Evolutionary conservation across 331 rosid species (phyloP).

Genomic region (Dryas integrifolia): DNA sequence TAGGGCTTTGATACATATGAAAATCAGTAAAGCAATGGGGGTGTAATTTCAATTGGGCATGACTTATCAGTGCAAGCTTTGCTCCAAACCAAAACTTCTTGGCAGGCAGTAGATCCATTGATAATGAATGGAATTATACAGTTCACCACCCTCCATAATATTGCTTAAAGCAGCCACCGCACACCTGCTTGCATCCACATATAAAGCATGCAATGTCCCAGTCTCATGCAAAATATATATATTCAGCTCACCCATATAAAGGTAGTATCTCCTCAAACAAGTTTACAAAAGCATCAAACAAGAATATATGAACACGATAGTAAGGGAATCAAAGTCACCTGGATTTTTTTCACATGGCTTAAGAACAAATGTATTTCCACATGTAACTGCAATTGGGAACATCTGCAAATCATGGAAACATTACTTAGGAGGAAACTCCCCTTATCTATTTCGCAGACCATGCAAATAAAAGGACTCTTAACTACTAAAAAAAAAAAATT

Average conservation of each 20-base stretch:
- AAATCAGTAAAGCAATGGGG: not conserved
- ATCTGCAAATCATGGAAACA: slow-evolving; percentile 44
- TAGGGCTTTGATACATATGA: not conserved
- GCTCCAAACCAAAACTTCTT: not conserved
- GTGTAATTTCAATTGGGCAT: not conserved
- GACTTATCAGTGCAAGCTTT: slow-evolving; percentile 4
- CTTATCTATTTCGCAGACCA: slow-evolving; percentile 2
- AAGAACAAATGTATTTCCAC: slow-evolving; percentile 73
- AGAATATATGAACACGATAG: slow-evolving; percentile 5
- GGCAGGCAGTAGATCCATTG: slow-evolving; percentile 10
- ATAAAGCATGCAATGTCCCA: not conserved
- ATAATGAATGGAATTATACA: not conserved
- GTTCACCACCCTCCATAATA: not conserved
- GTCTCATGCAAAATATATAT: not conserved
- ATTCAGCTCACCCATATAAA: not conserved
- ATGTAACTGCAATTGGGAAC: slow-evolving; percentile 70
- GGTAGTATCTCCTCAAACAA: not conserved
- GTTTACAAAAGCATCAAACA: not conserved
- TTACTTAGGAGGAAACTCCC: slow-evolving; percentile 18
- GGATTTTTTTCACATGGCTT: slow-evolving; percentile 75
- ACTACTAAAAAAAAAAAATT: not conserved
- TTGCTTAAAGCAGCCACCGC: not conserved
- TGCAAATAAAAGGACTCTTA: slow-evolving; percentile 11
- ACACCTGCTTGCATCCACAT: not conserved
- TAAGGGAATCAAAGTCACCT: slow-evolving; percentile 36